phyloP scores from a whole-genome alignment of 225 moss, liverwort and hornwort species.

The Neckera pumila region DNA sequence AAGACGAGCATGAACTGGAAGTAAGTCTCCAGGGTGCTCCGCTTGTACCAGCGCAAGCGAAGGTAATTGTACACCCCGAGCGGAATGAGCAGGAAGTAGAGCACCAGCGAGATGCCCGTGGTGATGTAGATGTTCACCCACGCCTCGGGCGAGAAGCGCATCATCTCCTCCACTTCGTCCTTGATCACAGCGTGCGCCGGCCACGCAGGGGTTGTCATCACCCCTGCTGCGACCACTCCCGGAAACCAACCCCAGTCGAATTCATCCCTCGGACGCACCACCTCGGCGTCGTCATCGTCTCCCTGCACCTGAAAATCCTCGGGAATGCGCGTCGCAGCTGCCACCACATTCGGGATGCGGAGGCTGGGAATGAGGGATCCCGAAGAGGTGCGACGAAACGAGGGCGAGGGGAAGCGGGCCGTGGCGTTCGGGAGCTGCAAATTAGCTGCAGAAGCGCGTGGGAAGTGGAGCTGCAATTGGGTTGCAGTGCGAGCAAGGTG shows the following conservation, averaged over 20 bases:
- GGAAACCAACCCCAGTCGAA: background rate
- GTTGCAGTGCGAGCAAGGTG: background rate
- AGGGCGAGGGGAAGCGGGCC: background rate
- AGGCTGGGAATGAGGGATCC: background rate
- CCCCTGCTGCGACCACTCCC: background rate
- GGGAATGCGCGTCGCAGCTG: background rate
- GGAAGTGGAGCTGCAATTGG: background rate
- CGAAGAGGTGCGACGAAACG: background rate
- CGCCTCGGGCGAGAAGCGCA: constrained; percentile 25
- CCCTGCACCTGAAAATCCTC: background rate
- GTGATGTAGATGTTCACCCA: constrained; percentile 25
- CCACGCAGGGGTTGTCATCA: background rate
- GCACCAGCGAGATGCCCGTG: constrained; percentile 15
- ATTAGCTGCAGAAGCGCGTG: background rate
- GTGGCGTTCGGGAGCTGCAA: background rate
- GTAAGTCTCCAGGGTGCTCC: constrained; percentile 48
- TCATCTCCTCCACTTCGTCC: constrained; percentile 23
- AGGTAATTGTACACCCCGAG: constrained; percentile 60
- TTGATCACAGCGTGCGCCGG: background rate
- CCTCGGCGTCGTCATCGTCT: background rate
- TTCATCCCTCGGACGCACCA: background rate
- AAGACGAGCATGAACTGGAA: constrained; percentile 95
- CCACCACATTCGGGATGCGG: background rate
- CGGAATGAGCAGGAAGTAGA: constrained; percentile 65
- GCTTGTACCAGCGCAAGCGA: constrained; percentile 80